Base-by-base conservation (phyloP, 257 asterid genomes). In the Misopates orontium region DNA sequence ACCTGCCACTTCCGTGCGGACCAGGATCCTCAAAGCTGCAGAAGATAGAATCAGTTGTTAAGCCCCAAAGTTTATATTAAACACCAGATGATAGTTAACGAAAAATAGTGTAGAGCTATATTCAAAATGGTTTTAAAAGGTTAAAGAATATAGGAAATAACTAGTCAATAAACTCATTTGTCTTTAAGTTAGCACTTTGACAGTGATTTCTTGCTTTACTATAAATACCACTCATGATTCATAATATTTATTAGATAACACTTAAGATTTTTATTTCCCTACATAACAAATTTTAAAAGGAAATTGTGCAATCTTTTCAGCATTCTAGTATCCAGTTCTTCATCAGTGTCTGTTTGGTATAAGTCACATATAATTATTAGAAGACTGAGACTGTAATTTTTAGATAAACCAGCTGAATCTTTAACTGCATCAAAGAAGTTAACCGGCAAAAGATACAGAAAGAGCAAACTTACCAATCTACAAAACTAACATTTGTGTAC, bases 1-100 rank as follows among this genome's bases (percentile, higher is more conserved):
- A 94, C 75, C 99, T 84, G 45, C 99, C 99, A 76, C 77, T 88
- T 70, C 99, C 99, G 86, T 90, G 99, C 10, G 97, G 98, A 51
- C 99, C 99, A 73, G 99, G 99, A 84, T 94, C 99, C 80, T 82
- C 98, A 66, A 90, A 94, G 85, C 99, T 94, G 91, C 70, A 70
- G 56, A 74, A 60, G 66, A 69, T 61, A 70, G 70, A 75, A 13
- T 49, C n/a, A 51, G 31, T 61, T 17, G 21, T 54, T 51, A 45
- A 15, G 41, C 36, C 64, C 51, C 52, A 42, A 45, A 14, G 17
- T 10, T 10, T 2, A 15, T 2, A n/a, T n/a, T 16, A 45, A 0
- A 5, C 16, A 45, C 51, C 4, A 45, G 5, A 45, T 16, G 18
- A 45, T 8, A 25, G 55, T n/a, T 24, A 32, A 62, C 6, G 54